Evolutionary conservation across 1,284 basidiomycete species (phyloP).

Genomic region (Pseudozyma pruni): DNA sequence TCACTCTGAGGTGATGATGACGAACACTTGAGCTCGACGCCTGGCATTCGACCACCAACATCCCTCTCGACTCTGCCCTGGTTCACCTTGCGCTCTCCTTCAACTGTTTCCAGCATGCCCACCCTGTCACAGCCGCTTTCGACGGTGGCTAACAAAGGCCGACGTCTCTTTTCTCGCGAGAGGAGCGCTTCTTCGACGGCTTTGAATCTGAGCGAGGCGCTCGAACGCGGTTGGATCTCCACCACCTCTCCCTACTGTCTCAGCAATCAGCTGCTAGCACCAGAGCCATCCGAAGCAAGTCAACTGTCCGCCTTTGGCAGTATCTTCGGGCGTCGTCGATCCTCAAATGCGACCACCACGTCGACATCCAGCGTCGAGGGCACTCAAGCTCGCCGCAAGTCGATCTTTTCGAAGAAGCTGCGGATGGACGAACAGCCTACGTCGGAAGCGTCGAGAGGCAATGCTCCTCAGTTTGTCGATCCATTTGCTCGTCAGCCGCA

Average conservation of each 20-base stretch:
- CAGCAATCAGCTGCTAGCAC: conserved; percentile 26
- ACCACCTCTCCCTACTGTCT: conserved; percentile 21
- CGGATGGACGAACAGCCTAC: not conserved
- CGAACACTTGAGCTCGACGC: too few relatives aligned
- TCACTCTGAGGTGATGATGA: too few relatives aligned
- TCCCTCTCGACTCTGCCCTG: too few relatives aligned
- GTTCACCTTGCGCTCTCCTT: not conserved
- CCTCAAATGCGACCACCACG: conserved; percentile 28
- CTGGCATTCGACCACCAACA: too few relatives aligned
- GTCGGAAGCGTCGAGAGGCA: too few relatives aligned
- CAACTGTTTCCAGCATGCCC: conserved; percentile 25
- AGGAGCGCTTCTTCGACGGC: not conserved
- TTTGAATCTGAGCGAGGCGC: conserved; percentile 24
- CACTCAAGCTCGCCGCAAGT: conserved; percentile 16
- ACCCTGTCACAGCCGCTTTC: conserved; percentile 28
- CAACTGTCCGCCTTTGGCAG: conserved; percentile 7
- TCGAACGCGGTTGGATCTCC: conserved; percentile 20
- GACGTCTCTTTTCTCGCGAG: conserved; percentile 34
- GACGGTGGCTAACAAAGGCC: conserved; percentile 26
- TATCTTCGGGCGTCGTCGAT: conserved; percentile 18
- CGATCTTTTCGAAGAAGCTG: conserved; percentile 33
- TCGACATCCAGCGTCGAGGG: conserved; percentile 12
- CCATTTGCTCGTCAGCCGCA: conserved; percentile 11
- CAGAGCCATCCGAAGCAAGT: conserved; percentile 2
- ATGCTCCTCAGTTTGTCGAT: conserved; percentile 13